Percentiles rank a stretch among this genome's conserved stretches.
Conservation (phyloP, 164 flowering plant genomes). For the Magnolia officinalis region DNA sequence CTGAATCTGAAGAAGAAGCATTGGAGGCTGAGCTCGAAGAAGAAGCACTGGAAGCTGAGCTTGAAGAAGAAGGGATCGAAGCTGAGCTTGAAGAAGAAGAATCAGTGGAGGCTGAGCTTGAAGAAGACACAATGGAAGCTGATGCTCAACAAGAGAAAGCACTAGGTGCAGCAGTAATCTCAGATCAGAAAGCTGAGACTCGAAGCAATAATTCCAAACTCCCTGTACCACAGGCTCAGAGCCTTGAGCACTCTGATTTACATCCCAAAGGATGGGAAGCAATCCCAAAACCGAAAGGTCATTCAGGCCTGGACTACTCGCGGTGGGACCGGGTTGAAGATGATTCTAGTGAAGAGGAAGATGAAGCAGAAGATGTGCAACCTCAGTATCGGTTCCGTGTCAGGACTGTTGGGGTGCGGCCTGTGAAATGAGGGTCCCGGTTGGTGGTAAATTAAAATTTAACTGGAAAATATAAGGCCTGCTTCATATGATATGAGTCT, state of each 20-base stretch:
- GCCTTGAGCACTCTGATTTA: conserved; percentile 9
- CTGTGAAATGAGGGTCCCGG: conserved; percentile 50
- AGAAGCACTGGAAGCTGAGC: conserved; percentile 22
- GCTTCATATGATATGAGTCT: not conserved
- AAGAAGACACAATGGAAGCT: conserved; percentile 22
- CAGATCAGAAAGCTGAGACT: not conserved
- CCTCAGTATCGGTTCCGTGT: conserved; percentile 89
- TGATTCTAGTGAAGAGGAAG: conserved; percentile 73
- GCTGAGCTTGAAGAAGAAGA: not conserved
- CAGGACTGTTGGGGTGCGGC: conserved; percentile 63
- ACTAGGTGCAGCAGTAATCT: not conserved
- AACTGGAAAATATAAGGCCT: not conserved
- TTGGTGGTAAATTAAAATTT: not conserved
- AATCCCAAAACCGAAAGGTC: conserved; percentile 91
- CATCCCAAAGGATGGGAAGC: conserved; percentile 65
- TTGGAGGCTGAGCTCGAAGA: conserved; percentile 10
- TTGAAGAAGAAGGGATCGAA: conserved; percentile 5
- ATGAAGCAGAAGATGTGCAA: conserved; percentile 61
- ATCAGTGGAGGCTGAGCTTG: conserved; percentile 29
- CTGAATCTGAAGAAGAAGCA: conserved; percentile 63
- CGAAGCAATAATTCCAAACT: not conserved
- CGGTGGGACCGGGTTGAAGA: conserved; percentile 88
- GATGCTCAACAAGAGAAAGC: not conserved
- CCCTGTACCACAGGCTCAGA: conserved; percentile 3
- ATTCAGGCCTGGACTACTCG: conserved; percentile 79